Base-by-base conservation (phyloP, 495 filamentous ascomycete species). In the Aspergillus ostianus region DNA sequence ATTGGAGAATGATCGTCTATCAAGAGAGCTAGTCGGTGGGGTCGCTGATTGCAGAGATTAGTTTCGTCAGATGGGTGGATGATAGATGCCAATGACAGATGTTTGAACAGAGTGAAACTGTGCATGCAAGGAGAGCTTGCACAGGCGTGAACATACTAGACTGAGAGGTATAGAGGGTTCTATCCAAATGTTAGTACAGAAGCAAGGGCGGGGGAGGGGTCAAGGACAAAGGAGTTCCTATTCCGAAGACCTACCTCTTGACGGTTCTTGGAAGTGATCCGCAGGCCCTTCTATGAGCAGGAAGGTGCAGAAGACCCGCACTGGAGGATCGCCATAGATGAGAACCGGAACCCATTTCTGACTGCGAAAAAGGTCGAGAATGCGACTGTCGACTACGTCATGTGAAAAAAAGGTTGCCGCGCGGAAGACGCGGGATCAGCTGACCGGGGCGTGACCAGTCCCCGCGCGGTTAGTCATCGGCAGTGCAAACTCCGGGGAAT, bases 321-420 rank as follows among this genome's bases (percentile, higher is more conserved):
- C 47, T 30, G 29, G 36, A 55, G 19, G 32, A 49, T 15, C 26
- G n/a, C n/a, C 47, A 51, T 36, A 51, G 30, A 51, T 26, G 46
- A 53, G 19, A 20, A 20, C 55, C 51, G 8, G 50, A 23, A 52
- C 26, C 15, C 13, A 61, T 49, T 50, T 51, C 29, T 29, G 29
- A 27, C 9, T 21, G 48, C 3, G 1, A 30, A 5, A 46, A 19
- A 50, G 30, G 7, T 41, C 44, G 47, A 41, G 36, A 41, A 7
- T 41, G 13, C 36, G 12, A 41, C 2, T 13, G 10, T 4, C 51
- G n/a, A 52, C 59, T 60, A 66, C 64, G 64, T 66, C 64, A 66
- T 66, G 59, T 19, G 29, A 13, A 26, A 49, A 21, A 20, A 49
- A 6, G 47, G 47, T 29, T 52, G 17, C n/a, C 23, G 50, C 50